A percentile compares a stretch with the other conserved stretches of the same genome.
Evolutionary conservation across 306 rosid species (phyloP).

Genomic region (Vicia sativa): DNA sequence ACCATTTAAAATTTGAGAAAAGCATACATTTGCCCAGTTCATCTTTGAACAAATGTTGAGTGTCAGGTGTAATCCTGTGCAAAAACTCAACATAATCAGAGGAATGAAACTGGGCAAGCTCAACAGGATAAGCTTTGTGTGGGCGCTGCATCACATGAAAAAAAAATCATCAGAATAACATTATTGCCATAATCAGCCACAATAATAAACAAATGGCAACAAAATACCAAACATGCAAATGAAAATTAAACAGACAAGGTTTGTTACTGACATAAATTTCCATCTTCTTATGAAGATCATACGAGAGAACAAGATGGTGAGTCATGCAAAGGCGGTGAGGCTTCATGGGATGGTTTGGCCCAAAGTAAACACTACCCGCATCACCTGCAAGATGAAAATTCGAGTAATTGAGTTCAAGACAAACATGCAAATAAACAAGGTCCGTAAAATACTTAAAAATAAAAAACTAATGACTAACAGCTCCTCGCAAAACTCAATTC

Average conservation of each 20-base stretch:
- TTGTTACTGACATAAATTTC: constrained; percentile 83
- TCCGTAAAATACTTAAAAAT: neutral
- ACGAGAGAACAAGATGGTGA: constrained; percentile 96
- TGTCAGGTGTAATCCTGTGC: constrained; percentile 89
- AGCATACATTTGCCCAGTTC: constrained; percentile 75
- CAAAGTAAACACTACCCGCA: constrained; percentile 95
- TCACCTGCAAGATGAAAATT: constrained; percentile 70
- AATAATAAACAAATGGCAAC: constrained; percentile 12
- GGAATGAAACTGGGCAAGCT: constrained; percentile 98
- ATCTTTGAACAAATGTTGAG: constrained; percentile 75
- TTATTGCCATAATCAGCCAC: constrained; percentile 6
- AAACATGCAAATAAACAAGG: constrained; percentile 19
- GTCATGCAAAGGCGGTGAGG: constrained; percentile 99
- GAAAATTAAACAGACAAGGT: constrained; percentile 13
- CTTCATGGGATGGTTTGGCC: constrained; percentile 99
- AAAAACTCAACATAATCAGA: constrained; percentile 91
- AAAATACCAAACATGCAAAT: constrained; percentile 15
- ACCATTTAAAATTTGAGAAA: neutral
- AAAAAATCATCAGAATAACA: constrained; percentile 24
- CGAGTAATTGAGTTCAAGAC: constrained; percentile 7
- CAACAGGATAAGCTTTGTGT: constrained; percentile 97
- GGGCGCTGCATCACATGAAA: constrained; percentile 76
- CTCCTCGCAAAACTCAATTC: neutral
- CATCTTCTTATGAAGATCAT: constrained; percentile 95
- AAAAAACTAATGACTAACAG: constrained; percentile 8